These are phyloP conservation scores for Bruguiera hainesii DNA, from an alignment of 441 rosid genomes.

Conservation along the genomic window DNA sequence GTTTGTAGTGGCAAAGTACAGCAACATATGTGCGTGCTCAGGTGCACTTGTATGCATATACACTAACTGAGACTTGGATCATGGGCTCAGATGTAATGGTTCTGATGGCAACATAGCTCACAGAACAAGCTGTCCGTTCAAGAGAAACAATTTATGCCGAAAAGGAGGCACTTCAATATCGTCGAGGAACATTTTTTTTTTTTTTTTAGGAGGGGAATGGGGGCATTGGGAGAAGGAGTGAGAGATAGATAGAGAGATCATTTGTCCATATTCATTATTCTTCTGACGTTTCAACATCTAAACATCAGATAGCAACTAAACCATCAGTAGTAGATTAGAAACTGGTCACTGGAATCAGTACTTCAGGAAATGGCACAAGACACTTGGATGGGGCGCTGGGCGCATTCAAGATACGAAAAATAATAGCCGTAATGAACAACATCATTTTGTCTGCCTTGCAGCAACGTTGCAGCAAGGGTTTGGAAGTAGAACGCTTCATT, in stretches of 20 bases:
- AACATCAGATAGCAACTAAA: slow-evolving; percentile 1
- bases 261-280: not conserved
- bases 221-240: not conserved
- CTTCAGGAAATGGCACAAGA: slow-evolving; percentile 19
- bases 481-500: not conserved
- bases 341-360: not conserved
- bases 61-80: too few species aligned
- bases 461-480: too few species aligned
- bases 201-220: not conserved
- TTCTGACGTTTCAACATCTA: not conserved
- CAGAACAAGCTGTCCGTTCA: too few species aligned
- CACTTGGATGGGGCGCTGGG: not conserved
- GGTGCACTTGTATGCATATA: too few species aligned
- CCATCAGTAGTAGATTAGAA: slow-evolving; percentile 10
- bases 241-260: not conserved
- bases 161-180: too few species aligned
- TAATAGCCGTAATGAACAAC: not conserved
- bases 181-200: too few species aligned
- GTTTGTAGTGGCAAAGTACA: too few species aligned
- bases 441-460: not conserved
- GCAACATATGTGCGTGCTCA: too few species aligned
- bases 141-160: too few species aligned
- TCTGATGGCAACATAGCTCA: too few species aligned
- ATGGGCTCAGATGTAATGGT: too few species aligned
- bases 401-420: too few species aligned